A percentile compares a stretch with the other conserved stretches of the same genome.
Conservation (phyloP, 2,329 filamentous ascomycete species). For the Zymoseptoria pseudotritici region DNA sequence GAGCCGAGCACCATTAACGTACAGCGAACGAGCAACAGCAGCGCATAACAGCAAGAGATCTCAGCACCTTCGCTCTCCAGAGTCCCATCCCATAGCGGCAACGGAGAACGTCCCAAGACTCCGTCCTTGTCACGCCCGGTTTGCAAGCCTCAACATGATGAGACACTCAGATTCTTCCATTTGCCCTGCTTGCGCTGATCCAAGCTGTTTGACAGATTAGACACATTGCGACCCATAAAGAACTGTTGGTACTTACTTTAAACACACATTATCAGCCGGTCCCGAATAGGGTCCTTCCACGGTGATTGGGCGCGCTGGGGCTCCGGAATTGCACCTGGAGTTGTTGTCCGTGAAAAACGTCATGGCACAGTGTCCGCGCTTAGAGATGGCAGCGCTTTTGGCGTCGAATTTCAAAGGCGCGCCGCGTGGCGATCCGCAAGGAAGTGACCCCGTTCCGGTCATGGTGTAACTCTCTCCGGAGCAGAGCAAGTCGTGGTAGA, state of each 20-base stretch:
- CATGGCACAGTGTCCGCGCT: background rate
- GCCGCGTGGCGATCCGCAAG: background rate
- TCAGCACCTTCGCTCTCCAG: background rate
- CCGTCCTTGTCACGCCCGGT: background rate
- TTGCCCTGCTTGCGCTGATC: background rate
- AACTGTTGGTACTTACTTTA: background rate
- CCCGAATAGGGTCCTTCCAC: background rate
- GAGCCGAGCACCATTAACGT: background rate
- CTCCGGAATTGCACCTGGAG: background rate
- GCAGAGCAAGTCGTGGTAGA: background rate
- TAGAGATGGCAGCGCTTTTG: background rate
- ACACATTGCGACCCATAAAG: background rate
- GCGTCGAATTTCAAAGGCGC: background rate
- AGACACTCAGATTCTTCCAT: background rate
- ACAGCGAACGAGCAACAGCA: background rate
- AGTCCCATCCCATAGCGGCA: background rate
- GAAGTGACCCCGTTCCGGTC: background rate
- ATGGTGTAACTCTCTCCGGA: background rate
- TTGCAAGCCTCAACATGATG: background rate
- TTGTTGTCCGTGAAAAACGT: background rate
- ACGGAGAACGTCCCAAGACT: background rate
- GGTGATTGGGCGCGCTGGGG: background rate
- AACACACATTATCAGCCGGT: background rate
- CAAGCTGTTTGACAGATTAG: background rate
- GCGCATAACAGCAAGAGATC: background rate